A percentile compares a stretch with the other conserved stretches of the same genome.
Evolutionary conservation across 306 rosid species (phyloP).

Genomic region (Ormosia emarginata): DNA sequence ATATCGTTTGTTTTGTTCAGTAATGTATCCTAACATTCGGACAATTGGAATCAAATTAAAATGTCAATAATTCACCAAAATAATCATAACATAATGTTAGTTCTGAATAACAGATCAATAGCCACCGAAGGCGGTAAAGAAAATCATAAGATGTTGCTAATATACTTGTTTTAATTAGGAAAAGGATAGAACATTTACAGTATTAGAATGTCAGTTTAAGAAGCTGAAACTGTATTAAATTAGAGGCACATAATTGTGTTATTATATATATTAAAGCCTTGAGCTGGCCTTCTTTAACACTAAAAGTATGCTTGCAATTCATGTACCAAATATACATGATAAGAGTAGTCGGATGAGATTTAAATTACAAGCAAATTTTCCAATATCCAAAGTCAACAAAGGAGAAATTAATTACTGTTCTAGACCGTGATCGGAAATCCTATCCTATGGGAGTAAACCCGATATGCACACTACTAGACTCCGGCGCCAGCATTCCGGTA

Average conservation of each 20-base stretch:
- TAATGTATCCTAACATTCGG: conserved; percentile 53
- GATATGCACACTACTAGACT: no score
- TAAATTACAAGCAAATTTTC: no score
- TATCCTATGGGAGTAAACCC: no score
- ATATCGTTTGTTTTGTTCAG: conserved; percentile 23
- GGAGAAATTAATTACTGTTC: no score
- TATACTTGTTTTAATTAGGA: not conserved
- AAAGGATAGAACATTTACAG: not conserved
- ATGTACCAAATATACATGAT: no score
- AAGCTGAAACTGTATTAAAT: conserved; percentile 47
- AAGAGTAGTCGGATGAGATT: no score
- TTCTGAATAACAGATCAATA: conserved; percentile 41
- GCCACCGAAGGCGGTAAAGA: conserved; percentile 5
- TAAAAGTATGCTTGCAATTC: conserved; percentile 47
- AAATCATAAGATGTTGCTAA: conserved; percentile 8
- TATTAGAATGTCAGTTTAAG: conserved; percentile 19
- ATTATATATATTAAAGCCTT: conserved; percentile 21
- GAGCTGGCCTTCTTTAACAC: conserved; percentile 52
- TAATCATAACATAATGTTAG: conserved; percentile 27
- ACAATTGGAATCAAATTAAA: conserved; percentile 64
- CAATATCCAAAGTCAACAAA: no score
- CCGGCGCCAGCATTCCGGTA: no score
- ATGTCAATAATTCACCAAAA: conserved; percentile 24
- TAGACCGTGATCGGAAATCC: no score
- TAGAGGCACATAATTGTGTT: conserved; percentile 28